These are phyloP conservation scores for Saccharomyces hybrid DNA, from an alignment of 1,139 yeast genomes.

Conservation along the genomic window DNA sequence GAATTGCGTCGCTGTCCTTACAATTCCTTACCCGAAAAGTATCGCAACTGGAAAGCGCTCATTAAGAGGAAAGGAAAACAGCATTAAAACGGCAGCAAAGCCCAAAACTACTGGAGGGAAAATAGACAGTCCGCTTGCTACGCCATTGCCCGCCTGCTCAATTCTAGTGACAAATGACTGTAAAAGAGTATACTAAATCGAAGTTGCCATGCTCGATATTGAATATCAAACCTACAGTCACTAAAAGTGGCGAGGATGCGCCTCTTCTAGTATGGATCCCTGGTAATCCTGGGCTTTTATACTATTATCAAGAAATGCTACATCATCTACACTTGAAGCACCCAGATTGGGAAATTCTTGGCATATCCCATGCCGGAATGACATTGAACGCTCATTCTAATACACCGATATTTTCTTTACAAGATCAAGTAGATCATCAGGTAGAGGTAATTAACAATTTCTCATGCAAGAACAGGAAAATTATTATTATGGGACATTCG, in stretches of 20 bases:
- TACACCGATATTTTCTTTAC: conserved; percentile 34
- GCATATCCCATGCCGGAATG: conserved; percentile 42
- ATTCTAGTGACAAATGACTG: conserved; percentile 3
- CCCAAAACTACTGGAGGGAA: neutral
- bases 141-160: neutral
- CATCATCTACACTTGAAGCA: conserved; percentile 37
- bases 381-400: conserved; percentile 17
- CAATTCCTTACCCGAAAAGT: neutral
- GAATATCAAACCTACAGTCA: conserved; percentile 1
- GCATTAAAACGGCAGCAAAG: neutral
- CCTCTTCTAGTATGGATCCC: conserved; percentile 49
- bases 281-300: conserved; percentile 60
- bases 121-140: neutral
- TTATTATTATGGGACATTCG: conserved; percentile 51
- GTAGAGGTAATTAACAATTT: conserved; percentile 36
- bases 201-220: conserved; percentile 8
- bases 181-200: conserved; percentile 4
- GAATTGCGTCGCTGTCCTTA: neutral
- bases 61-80: neutral
- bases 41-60: neutral
- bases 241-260: conserved; percentile 3
- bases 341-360: conserved; percentile 44
- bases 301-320: conserved; percentile 47
- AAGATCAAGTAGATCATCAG: conserved; percentile 49
- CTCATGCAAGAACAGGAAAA: conserved; percentile 28